Base-by-base conservation (phyloP, 768 basidiomycete genomes). In the Dentipellis sp. region DNA sequence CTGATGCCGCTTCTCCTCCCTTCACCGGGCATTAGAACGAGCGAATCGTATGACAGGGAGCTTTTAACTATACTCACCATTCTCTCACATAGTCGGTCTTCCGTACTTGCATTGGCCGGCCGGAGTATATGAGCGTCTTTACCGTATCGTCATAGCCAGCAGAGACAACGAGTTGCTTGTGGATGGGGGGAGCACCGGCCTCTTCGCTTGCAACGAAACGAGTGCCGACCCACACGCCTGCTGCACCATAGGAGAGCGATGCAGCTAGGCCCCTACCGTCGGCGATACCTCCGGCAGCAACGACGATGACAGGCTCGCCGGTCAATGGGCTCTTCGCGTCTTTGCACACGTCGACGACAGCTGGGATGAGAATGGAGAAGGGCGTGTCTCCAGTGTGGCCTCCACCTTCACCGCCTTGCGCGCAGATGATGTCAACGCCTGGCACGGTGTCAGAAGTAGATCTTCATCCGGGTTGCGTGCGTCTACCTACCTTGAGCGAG, bases 371-470 rank as follows among this genome's bases (percentile, higher is more conserved):
- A 59, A 93, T 78, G 10, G 86, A 88, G 66, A 88, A 88, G 1
- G 88, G 78, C 10, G 79, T 88, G 54, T 90, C 86, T 40, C 92
- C 89, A 0, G 91, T 92, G 71, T 93, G 91, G 11, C 91, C 91
- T 23, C 91, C 91, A 17, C 90, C 91, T 69, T 92, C 91, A 16
- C 88, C 89, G 36, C 86, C 88, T 67, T 90, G 90, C 1, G 88
- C 91, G 65, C 91, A 91, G 49, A 94, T 91, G 58, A 94, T 81
- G 62, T 94, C 91, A 14, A 92, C 89, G n/a, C 91, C 89, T 78
- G 23, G 23, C 3, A 54, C 2, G 23, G 17, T 0, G 22, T 11
- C 10, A 37, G 21, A 7, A 2, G 38, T n/a, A 9, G 12, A n/a
- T 6, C 53, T 46, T 12, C 39, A 22, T 37, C 22, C 7, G 45